phyloP scores from a whole-genome alignment of 1,284 basidiomycete genomes.

The Salmacisia buchloeana region DNA sequence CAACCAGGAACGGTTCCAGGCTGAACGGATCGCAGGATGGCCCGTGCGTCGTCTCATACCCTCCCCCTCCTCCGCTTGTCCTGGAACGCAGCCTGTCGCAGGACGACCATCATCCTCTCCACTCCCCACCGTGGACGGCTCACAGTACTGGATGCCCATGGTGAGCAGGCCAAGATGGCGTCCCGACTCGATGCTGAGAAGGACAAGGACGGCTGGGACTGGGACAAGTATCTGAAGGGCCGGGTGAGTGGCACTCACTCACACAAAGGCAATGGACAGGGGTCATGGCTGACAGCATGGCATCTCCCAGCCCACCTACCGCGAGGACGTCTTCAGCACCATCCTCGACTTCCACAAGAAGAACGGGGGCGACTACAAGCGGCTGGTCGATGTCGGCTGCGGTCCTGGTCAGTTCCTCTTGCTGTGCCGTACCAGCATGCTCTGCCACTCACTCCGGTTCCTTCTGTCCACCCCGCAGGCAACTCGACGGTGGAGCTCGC shows the following conservation, averaged over 20 bases:
- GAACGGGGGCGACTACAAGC: background rate
- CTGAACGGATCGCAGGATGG: too few species aligned
- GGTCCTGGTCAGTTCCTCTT: background rate
- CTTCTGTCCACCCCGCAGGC: background rate
- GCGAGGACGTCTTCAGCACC: background rate
- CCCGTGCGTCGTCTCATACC: too few species aligned
- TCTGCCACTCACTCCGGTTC: background rate
- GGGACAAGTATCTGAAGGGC: background rate
- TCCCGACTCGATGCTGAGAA: background rate
- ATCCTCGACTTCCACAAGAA: background rate
- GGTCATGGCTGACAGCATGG: background rate
- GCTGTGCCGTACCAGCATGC: background rate
- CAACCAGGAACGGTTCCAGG: too few species aligned
- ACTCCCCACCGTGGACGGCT: too few species aligned
- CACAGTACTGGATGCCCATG: too few species aligned
- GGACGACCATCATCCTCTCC: too few species aligned
- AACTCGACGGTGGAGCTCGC: background rate
- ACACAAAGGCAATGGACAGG: background rate
- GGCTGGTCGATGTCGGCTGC: background rate
- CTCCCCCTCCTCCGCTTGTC: too few species aligned
- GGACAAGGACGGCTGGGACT: conserved; percentile 6
- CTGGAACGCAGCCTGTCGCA: too few species aligned
- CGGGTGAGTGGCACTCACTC: background rate
- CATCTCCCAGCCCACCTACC: background rate
- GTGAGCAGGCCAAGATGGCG: too few species aligned